Percentiles rank a stretch among this genome's conserved stretches.
Conservation (phyloP, 2,329 filamentous ascomycete species). For the Myrmaecium sp. region DNA sequence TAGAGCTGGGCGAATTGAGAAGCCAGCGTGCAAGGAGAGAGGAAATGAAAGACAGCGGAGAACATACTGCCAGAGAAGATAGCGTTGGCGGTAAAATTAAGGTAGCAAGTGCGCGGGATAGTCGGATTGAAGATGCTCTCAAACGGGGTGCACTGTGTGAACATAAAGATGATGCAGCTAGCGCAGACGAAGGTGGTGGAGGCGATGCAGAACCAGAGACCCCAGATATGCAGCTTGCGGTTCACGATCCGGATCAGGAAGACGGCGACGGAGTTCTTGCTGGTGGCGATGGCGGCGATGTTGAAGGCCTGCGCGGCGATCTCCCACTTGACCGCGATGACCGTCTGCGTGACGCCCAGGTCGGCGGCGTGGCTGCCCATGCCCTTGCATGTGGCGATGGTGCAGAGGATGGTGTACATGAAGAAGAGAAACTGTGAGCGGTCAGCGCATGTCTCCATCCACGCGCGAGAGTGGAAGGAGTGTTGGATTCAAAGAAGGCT, state of each 20-base stretch:
- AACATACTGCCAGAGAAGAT: constrained; percentile 1
- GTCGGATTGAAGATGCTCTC: constrained; percentile 13
- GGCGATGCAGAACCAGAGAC: constrained; percentile 15
- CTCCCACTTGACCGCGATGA: constrained; percentile 15
- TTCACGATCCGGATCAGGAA: constrained; percentile 15
- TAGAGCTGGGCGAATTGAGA: no score
- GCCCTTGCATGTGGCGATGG: constrained; percentile 12
- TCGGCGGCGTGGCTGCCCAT: constrained; percentile 12
- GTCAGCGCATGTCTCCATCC: background rate
- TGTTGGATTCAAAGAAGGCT: background rate
- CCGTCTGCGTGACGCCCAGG: constrained; percentile 10
- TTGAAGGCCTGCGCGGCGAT: constrained; percentile 14
- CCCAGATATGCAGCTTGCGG: constrained; percentile 10
- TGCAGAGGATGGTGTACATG: constrained; percentile 11
- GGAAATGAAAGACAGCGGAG: no score
- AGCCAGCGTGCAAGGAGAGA: no score
- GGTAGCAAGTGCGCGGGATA: constrained; percentile 11
- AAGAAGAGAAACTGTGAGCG: constrained; percentile 10
- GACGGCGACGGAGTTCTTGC: constrained; percentile 14
- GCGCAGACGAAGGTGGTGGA: constrained; percentile 12
- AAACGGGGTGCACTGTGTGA: constrained; percentile 13
- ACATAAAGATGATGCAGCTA: constrained; percentile 12
- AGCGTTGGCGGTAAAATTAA: constrained; percentile 11
- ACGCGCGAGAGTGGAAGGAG: no score
- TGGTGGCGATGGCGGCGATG: constrained; percentile 14